A percentile compares a stretch with the other conserved stretches of the same genome.
phyloP scores from a whole-genome alignment of 495 filamentous ascomycete species.

The Monascus purpureus region DNA sequence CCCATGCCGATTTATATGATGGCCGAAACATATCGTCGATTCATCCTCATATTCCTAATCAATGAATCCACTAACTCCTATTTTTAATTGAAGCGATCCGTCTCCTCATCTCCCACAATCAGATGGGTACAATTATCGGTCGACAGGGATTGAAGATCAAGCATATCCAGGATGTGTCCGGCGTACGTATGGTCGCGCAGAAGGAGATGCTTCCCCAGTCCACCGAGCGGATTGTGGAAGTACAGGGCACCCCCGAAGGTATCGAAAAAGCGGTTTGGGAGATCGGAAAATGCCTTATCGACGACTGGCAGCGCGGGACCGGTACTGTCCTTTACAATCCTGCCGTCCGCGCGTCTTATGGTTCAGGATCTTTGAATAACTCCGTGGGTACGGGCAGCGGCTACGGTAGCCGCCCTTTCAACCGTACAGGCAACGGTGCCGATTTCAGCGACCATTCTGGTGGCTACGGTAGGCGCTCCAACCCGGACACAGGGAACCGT shows the following conservation, averaged over 20 bases:
- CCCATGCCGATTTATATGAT: too few species aligned
- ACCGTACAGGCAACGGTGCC: slow-evolving; percentile 89
- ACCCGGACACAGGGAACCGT: slow-evolving; percentile 57
- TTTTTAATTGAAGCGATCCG: slow-evolving; percentile 56
- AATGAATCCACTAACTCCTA: background rate
- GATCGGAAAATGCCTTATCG: slow-evolving; percentile 95
- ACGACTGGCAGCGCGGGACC: slow-evolving; percentile 92
- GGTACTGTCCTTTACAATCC: slow-evolving; percentile 97
- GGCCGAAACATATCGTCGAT: too few species aligned
- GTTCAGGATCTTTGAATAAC: slow-evolving; percentile 34
- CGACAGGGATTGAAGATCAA: slow-evolving; percentile 96
- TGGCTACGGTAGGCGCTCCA: slow-evolving; percentile 61
- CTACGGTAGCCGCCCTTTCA: slow-evolving; percentile 60
- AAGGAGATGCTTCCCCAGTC: slow-evolving; percentile 99
- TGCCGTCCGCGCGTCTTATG: slow-evolving; percentile 64
- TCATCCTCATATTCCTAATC: background rate
- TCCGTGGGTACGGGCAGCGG: slow-evolving; percentile 25
- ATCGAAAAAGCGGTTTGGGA: slow-evolving; percentile 96
- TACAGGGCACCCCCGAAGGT: slow-evolving; percentile 83
- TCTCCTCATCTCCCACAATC: slow-evolving; percentile 95
- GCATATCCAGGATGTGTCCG: slow-evolving; percentile 93
- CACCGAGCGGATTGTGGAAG: slow-evolving; percentile 95
- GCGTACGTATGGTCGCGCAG: slow-evolving; percentile 96
- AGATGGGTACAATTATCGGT: slow-evolving; percentile 99
- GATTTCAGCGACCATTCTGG: slow-evolving; percentile 82